Evolutionary conservation across 2,329 filamentous ascomycete species (phyloP).

Genomic region (Cercospora berteroae): DNA sequence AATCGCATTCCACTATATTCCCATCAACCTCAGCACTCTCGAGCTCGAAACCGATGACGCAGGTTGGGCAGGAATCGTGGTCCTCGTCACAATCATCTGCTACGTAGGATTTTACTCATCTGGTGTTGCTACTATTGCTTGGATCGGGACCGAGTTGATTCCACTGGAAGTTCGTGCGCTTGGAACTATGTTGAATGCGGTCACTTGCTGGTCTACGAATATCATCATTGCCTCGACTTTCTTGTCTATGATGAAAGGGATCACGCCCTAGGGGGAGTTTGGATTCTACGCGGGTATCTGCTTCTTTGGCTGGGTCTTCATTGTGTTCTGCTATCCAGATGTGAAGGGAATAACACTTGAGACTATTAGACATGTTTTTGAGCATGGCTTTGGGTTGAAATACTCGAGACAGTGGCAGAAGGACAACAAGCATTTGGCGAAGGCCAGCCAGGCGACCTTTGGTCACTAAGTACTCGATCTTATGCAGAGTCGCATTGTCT

Average conservation of each 20-base stretch:
- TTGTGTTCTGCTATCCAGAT: slow-evolving; percentile 55
- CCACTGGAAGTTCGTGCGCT: slow-evolving; percentile 51
- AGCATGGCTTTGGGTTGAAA: slow-evolving; percentile 48
- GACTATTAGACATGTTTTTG: slow-evolving; percentile 53
- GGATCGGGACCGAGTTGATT: slow-evolving; percentile 50
- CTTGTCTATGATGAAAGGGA: slow-evolving; percentile 51
- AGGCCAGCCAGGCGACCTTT: slow-evolving; percentile 26
- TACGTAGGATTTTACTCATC: slow-evolving; percentile 48
- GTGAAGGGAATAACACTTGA: slow-evolving; percentile 57
- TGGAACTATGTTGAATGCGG: slow-evolving; percentile 50
- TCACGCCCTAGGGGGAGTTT: slow-evolving; percentile 52
- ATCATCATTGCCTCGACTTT: slow-evolving; percentile 54
- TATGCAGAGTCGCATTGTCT: not conserved
- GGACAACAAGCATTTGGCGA: slow-evolving; percentile 37
- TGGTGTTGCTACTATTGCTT: slow-evolving; percentile 50
- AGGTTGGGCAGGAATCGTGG: slow-evolving; percentile 39
- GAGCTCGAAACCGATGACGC: slow-evolving; percentile 39
- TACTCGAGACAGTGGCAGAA: slow-evolving; percentile 40
- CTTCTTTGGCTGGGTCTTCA: slow-evolving; percentile 48
- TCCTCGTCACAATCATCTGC: slow-evolving; percentile 47
- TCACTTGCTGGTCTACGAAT: slow-evolving; percentile 47
- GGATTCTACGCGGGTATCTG: slow-evolving; percentile 55
- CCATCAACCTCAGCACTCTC: slow-evolving; percentile 46
- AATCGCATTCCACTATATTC: slow-evolving; percentile 49
- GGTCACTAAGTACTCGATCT: slow-evolving; percentile 19